A percentile compares a stretch with the other conserved stretches of the same genome.
Evolutionary conservation across 1,139 yeast genomes (phyloP).

Genomic region (Candida sp.): DNA sequence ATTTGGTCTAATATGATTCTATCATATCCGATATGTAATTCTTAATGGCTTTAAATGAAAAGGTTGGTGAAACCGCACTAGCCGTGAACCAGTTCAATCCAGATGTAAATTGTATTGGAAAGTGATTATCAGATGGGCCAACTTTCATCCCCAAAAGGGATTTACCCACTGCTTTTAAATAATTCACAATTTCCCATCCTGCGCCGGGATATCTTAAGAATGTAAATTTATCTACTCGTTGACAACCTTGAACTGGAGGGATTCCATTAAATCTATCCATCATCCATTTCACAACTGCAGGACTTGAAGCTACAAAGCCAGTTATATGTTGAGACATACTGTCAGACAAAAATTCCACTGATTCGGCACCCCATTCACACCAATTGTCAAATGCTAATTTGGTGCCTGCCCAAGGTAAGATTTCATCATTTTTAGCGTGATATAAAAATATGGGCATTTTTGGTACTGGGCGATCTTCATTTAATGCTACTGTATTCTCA

Average conservation of each 20-base stretch:
- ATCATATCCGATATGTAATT: neutral
- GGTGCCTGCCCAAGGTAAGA: conserved; percentile 17
- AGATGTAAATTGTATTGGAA: neutral
- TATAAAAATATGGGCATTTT: conserved; percentile 23
- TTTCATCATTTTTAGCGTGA: conserved; percentile 20
- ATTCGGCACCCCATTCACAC: conserved; percentile 13
- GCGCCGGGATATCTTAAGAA: conserved; percentile 1
- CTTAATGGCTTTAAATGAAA: neutral
- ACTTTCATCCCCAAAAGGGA: neutral
- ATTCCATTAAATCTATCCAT: conserved; percentile 1
- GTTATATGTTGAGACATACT: neutral
- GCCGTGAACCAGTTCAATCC: neutral
- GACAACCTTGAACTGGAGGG: conserved; percentile 2
- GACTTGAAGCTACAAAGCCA: neutral
- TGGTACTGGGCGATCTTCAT: conserved; percentile 14
- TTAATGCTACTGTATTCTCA: conserved; percentile 7
- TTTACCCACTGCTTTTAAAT: neutral
- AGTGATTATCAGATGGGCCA: neutral
- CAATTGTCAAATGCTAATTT: conserved; percentile 16
- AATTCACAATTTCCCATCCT: neutral
- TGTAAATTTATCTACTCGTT: neutral
- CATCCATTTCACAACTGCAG: conserved; percentile 3
- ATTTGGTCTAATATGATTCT: neutral
- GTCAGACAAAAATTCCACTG: conserved; percentile 6
- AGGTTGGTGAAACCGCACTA: neutral